These are phyloP conservation scores for Cokeromyces recurvatus DNA, from an alignment of 371 early-diverging fungal species.

Conservation along the genomic window DNA sequence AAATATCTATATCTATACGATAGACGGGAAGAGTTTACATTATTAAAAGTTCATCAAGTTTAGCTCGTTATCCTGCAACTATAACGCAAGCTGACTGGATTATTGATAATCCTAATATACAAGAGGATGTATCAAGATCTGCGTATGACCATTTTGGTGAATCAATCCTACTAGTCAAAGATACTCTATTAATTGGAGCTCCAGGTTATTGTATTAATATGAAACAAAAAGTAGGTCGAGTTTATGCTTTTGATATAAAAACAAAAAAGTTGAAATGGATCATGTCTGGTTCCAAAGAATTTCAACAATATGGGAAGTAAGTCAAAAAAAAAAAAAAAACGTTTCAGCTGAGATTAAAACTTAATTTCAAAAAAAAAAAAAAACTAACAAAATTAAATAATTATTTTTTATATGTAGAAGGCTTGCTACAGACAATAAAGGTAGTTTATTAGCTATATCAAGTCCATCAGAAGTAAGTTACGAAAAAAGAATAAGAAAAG, in stretches of 20 bases:
- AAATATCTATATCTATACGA: too few relatives aligned
- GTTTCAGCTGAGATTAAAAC: background rate
- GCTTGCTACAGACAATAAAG: constrained; percentile 1
- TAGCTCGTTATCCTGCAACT: too few relatives aligned
- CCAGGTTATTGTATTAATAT: constrained; percentile 19
- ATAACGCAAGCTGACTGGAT: constrained; percentile 4
- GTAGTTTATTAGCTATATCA: constrained; percentile 20
- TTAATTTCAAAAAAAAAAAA: background rate
- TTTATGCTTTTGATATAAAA: constrained; percentile 30
- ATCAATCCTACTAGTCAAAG: constrained; percentile 4
- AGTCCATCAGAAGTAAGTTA: constrained; percentile 33
- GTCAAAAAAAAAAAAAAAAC: background rate
- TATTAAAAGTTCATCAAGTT: too few relatives aligned
- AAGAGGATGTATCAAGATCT: too few relatives aligned
- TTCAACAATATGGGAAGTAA: constrained; percentile 49
- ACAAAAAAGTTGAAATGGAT: constrained; percentile 20
- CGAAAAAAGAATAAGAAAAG: background rate
- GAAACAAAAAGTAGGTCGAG: constrained; percentile 28
- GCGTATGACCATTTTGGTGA: constrained; percentile 39
- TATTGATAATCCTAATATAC: constrained; percentile 16
- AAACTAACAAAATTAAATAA: background rate
- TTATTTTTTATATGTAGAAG: background rate
- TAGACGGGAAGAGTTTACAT: constrained; percentile 2
- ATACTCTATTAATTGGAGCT: constrained; percentile 27
- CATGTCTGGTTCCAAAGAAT: constrained; percentile 31